Base-by-base conservation (phyloP, 495 filamentous ascomycete genomes). In the Penicillium arizonense region DNA sequence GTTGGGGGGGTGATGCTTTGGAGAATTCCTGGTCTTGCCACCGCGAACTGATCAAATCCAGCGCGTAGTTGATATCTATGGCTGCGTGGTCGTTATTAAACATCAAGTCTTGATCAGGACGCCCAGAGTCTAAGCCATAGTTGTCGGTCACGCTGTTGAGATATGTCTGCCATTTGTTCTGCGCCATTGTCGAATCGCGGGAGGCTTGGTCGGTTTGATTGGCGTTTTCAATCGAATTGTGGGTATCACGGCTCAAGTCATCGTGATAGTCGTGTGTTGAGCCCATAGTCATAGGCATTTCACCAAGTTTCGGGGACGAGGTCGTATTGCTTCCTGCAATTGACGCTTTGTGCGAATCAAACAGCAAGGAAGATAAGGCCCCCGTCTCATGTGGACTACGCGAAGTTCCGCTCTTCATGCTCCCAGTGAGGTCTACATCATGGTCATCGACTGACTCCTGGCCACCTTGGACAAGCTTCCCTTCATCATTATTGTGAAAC, bases 101-200 rank as follows among this genome's bases (percentile, higher is more conserved):
- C 12, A 82, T 82, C 3, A 86, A 57, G 63, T 92, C 88, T 13
- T 78, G 62, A 68, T 92, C 88, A 2, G 81, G 80, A 48, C 81
- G 75, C 3, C 88, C 88, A 23, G 80, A 75, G 59, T 92, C 88
- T 46, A 86, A 71, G 1, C 88, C 88, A 61, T 87, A 89, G 36
- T 72, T 70, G 23, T 74, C 73, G 3, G 70, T 72, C 7, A 74
- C 71, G 13, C 58, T 73, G 5, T 62, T 74, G 16, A 76, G 61
- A 50, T 76, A 76, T 5, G 67, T 62, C 3, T 69, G 66, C 73
- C 73, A 76, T 57, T 68, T 75, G 48, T 47, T 64, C 36, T 68
- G 65, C 1, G 71, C 64, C 3, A 46, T 47, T 10, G 57, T 60
- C 18, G 56, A 49, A 14, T 57, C 58, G 18, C 40, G 52, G 9